Evolutionary conservation across 352 stramenopile species (phyloP), one percentile per base, ranked within the genome.

Genomic region (Globisporangium nunn): DNA sequence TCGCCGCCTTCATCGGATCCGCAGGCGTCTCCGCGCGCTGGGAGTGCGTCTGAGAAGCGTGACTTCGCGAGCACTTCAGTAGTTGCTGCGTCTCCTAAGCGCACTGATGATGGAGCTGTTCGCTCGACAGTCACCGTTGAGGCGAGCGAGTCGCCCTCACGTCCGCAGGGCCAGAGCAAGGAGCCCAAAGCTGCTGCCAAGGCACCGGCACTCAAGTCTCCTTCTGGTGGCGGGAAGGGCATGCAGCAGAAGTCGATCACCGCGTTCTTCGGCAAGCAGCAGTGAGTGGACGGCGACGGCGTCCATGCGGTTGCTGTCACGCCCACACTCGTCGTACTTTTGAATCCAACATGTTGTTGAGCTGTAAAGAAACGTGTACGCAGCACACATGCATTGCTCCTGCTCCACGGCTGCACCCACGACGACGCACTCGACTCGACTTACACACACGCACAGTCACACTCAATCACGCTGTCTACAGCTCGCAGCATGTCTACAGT

Each of bases 191-290:
- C 15, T 8, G 14, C 29, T 2, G 15, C 52, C 11, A 10, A 31
- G 17, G 12, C 43, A 6, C 7, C 5, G 12, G 6, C 52, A 0
- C 17, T 39, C 7, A 41, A 43, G 17, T 51, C 48, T 30, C 29
- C 44, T 7, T 14, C 31, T 1, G 23, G n/a, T 6, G 40, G 37
- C 7, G 15, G 17, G 12, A 62, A 56, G 48, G 18, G 37, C 17
- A 18, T 62, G 31, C 56, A 62, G 18, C 49, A 62, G 40, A 43
- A 55, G 41, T 40, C 56, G 30, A 62, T 62, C 31, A 39, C 41
- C 14, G 30, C 55, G 6, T 62, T 62, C 39, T 62, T 62, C 14
- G 3, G 29, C 8, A 56, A 35, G 31, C 31, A 33, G 17, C 43
- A 62, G 41, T 62, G 29, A 57, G 17, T 17, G 4, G 31, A 35